These are phyloP conservation scores for Exophiala alcalophila DNA, from an alignment of 2,329 filamentous ascomycete genomes.

Conservation along the genomic window DNA sequence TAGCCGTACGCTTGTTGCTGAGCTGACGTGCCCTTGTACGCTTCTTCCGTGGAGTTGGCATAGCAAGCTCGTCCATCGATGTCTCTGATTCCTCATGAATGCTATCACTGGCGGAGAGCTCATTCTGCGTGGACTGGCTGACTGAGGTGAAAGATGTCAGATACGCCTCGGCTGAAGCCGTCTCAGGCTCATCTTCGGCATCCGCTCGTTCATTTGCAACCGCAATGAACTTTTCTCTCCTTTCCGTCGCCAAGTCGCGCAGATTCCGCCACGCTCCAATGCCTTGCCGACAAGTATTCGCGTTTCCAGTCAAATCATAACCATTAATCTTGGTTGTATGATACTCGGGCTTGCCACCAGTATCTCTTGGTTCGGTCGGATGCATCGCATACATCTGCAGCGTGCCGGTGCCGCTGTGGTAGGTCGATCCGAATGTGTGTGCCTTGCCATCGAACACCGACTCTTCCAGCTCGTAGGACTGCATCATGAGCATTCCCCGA, in stretches of 20 bases:
- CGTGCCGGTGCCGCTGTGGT: slow-evolving; percentile 39
- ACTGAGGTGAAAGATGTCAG: too few relatives aligned
- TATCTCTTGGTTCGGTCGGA: slow-evolving; percentile 33
- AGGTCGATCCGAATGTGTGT: slow-evolving; percentile 41
- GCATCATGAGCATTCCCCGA: slow-evolving; percentile 25
- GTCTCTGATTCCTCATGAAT: too few relatives aligned
- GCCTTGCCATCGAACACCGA: slow-evolving; percentile 40
- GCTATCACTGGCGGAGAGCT: too few relatives aligned
- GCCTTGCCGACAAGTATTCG: slow-evolving; percentile 37
- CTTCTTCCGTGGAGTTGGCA: too few relatives aligned
- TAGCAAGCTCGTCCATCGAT: too few relatives aligned
- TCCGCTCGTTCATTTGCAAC: too few relatives aligned
- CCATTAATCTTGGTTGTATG: slow-evolving; percentile 41
- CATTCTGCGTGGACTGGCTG: too few relatives aligned
- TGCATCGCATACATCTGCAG: slow-evolving; percentile 43
- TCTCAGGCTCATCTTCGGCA: too few relatives aligned
- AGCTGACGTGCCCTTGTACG: too few relatives aligned
- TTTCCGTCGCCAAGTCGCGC: slow-evolving; percentile 39
- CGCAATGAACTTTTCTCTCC: slow-evolving; percentile 40
- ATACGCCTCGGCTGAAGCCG: too few relatives aligned
- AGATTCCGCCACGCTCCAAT: slow-evolving; percentile 42
- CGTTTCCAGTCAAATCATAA: slow-evolving; percentile 33
- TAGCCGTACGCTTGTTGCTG: too few relatives aligned
- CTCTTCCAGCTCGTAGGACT: slow-evolving; percentile 30
- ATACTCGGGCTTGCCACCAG: slow-evolving; percentile 37